Percentiles rank a stretch among this genome's conserved stretches.
Conservation (phyloP, 2,329 filamentous ascomycete species). For the Fusarium coicis region DNA sequence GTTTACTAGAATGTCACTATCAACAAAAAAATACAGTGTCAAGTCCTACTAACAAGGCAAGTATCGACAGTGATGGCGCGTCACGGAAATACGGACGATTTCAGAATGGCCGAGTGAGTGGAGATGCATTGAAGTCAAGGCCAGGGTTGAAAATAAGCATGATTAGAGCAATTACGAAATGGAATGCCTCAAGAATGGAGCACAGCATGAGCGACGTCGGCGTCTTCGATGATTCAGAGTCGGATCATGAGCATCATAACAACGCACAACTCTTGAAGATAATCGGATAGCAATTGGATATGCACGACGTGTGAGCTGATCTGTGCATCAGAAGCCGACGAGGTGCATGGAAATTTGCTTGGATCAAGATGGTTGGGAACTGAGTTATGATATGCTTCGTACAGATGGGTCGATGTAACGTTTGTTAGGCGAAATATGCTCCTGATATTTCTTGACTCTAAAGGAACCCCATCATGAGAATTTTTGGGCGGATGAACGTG, state of each 20-base stretch:
- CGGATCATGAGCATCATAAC: conserved; percentile 6
- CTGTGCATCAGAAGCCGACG: conserved; percentile 10
- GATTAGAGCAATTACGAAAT: conserved; percentile 1
- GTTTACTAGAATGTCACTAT: not conserved
- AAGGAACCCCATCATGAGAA: not conserved
- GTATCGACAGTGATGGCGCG: conserved; percentile 33
- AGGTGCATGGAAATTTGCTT: not conserved
- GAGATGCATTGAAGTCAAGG: conserved; percentile 2
- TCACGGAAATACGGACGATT: conserved; percentile 16
- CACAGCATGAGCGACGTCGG: not conserved
- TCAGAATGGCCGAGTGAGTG: conserved; percentile 10
- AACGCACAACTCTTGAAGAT: not conserved
- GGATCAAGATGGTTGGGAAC: not conserved
- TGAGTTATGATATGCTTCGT: conserved; percentile 23
- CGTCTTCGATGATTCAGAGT: not conserved
- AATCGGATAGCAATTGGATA: not conserved
- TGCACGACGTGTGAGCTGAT: not conserved
- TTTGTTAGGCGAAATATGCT: not conserved
- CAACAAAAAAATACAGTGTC: not conserved
- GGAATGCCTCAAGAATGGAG: not conserved
- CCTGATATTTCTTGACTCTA: not conserved
- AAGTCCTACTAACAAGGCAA: conserved; percentile 20
- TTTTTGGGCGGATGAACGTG: not conserved
- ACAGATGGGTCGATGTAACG: conserved; percentile 11
- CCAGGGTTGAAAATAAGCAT: conserved; percentile 27